These are phyloP conservation scores for Leptographium galeiforme DNA, from an alignment of 2,329 filamentous ascomycete species.

Conservation along the genomic window DNA sequence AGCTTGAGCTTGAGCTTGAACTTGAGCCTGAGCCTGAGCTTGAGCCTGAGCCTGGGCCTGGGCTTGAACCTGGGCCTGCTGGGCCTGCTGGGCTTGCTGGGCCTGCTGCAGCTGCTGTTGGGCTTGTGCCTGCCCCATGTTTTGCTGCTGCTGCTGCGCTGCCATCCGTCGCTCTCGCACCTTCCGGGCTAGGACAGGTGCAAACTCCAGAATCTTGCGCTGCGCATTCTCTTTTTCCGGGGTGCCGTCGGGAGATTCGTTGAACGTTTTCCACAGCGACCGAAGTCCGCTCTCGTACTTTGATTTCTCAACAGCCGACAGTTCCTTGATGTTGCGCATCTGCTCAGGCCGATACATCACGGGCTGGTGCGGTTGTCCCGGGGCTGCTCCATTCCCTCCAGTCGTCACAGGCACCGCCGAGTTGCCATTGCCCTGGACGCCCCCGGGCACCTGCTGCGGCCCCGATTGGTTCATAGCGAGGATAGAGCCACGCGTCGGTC, in stretches of 20 bases:
- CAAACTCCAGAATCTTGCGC: slow-evolving; percentile 47
- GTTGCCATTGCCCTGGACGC: slow-evolving; percentile 7
- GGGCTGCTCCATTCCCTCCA: slow-evolving; percentile 1
- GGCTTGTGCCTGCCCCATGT: neutral
- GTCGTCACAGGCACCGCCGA: neutral
- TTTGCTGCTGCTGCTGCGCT: slow-evolving; percentile 1
- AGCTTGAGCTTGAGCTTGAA: neutral
- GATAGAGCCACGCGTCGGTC: neutral
- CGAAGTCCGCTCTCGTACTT: slow-evolving; percentile 47
- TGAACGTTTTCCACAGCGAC: slow-evolving; percentile 38
- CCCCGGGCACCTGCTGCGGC: slow-evolving; percentile 4
- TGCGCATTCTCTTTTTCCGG: slow-evolving; percentile 35
- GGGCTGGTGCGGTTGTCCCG: slow-evolving; percentile 5
- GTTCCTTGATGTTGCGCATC: slow-evolving; percentile 34
- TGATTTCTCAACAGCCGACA: slow-evolving; percentile 39
- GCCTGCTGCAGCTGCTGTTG: neutral
- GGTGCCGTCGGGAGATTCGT: slow-evolving; percentile 32
- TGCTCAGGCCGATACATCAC: slow-evolving; percentile 36
- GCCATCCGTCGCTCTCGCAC: slow-evolving; percentile 9
- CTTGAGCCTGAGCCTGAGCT: slow-evolving; percentile 5
- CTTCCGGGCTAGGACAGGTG: slow-evolving; percentile 32
- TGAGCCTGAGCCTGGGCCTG: neutral
- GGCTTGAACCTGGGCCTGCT: neutral
- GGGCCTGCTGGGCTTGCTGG: slow-evolving; percentile 1
- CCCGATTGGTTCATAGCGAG: slow-evolving; percentile 6